Percentiles rank a stretch among this genome's conserved stretches.
These are phyloP conservation scores for Coemansia sp. DNA, from an alignment of 192 early-diverging fungal genomes.

Conservation along the genomic window DNA sequence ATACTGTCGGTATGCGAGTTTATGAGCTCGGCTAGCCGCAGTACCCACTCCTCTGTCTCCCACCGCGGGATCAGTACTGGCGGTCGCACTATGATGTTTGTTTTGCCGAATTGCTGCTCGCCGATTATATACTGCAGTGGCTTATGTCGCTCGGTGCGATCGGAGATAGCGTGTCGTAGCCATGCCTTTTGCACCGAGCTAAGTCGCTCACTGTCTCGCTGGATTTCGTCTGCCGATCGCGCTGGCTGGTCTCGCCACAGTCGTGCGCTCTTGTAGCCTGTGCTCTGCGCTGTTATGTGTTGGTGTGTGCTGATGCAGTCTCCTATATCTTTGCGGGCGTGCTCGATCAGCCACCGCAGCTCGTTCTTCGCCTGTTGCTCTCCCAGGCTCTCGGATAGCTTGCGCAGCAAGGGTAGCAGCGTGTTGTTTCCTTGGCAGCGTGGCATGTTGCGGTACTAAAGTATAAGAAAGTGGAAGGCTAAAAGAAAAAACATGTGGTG, in stretches of 20 bases:
- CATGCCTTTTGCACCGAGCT: constrained; percentile 46
- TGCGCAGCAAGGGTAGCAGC: constrained; percentile 28
- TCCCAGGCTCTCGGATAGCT: constrained; percentile 32
- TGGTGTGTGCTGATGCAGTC: constrained; percentile 5
- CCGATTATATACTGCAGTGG: constrained; percentile 94
- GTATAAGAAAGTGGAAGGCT: background rate
- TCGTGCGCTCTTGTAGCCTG: constrained; percentile 7
- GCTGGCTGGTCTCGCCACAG: constrained; percentile 48
- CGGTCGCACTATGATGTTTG: constrained; percentile 66
- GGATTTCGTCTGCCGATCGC: constrained; percentile 17
- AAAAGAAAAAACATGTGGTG: no score
- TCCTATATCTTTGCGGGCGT: constrained; percentile 21
- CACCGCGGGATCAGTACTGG: constrained; percentile 86
- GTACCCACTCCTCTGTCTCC: constrained; percentile 96
- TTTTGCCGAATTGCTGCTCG: constrained; percentile 78
- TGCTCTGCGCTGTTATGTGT: background rate
- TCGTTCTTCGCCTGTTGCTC: constrained; percentile 41
- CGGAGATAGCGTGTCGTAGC: constrained; percentile 54
- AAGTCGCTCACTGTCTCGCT: constrained; percentile 19
- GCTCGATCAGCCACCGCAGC: constrained; percentile 40
- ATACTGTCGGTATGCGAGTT: background rate
- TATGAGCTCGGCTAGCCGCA: constrained; percentile 56
- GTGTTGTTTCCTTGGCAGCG: constrained; percentile 44
- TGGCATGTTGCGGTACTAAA: constrained; percentile 15
- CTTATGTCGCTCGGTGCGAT: constrained; percentile 64